phyloP scores from a whole-genome alignment of 2,329 filamentous ascomycete genomes.

The Penicillium sclerotigenum region DNA sequence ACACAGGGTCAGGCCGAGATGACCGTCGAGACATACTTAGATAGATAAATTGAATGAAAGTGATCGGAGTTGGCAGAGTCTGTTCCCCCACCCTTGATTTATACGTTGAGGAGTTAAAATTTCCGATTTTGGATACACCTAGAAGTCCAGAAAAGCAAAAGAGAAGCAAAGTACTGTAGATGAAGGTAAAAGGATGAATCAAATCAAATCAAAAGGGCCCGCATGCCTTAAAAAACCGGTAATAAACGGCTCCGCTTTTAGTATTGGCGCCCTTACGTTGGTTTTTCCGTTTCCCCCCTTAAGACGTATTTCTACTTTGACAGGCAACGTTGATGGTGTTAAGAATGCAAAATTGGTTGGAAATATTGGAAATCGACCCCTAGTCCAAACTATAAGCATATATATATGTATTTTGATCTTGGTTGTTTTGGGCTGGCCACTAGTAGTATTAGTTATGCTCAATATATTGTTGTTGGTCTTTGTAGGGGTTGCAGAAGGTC shows the following conservation, averaged over 20 bases:
- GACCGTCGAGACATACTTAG: conserved; percentile 37
- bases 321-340: not conserved
- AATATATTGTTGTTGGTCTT: not conserved
- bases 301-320: not conserved
- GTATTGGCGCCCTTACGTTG: not conserved
- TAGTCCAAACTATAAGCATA: not conserved
- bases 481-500: not conserved
- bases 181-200: not conserved
- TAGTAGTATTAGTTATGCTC: not conserved
- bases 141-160: not conserved
- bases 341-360: no score
- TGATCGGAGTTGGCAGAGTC: not conserved
- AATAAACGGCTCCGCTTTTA: conserved; percentile 6
- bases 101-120: not conserved
- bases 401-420: not conserved
- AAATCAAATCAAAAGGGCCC: not conserved
- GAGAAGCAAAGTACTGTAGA: not conserved
- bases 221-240: conserved; percentile 9
- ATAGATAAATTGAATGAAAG: conserved; percentile 3
- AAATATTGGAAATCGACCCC: no score
- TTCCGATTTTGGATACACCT: not conserved
- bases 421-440: not conserved
- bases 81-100: not conserved
- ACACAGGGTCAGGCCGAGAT: conserved; percentile 36
- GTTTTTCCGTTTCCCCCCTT: not conserved